Percentiles rank a stretch among this genome's conserved stretches.
Evolutionary conservation across 129 eudicot genomes (phyloP).

Genomic region (Artemisia argyi): DNA sequence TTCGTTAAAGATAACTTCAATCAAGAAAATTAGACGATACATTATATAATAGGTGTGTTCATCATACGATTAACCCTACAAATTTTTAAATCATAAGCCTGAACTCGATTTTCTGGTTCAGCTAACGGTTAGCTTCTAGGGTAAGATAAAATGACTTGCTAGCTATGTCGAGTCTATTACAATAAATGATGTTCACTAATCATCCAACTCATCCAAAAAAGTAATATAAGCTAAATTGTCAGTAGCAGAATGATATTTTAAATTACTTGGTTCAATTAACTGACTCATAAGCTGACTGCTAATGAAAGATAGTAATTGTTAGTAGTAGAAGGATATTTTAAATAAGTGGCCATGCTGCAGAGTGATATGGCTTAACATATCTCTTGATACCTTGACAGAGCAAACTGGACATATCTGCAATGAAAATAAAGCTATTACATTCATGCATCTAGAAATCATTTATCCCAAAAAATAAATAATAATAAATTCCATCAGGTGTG

Average conservation of each 20-base stretch:
- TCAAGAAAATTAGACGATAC: not conserved
- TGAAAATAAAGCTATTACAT: not conserved
- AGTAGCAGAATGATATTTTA: too few species aligned
- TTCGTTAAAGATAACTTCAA: conserved; percentile 42
- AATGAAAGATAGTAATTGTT: conserved; percentile 13
- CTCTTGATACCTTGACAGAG: conserved; percentile 68
- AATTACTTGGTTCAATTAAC: too few species aligned
- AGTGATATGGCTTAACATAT: conserved; percentile 82
- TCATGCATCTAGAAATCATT: not conserved
- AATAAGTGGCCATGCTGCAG: conserved; percentile 79
- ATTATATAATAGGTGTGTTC: not conserved
- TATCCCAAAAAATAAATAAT: not conserved
- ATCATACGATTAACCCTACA: not conserved
- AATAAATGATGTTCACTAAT: too few species aligned
- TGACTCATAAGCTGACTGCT: conserved; percentile 4
- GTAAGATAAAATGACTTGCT: too few species aligned
- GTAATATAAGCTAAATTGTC: too few species aligned
- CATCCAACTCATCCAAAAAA: not conserved
- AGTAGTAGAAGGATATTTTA: conserved; percentile 66
- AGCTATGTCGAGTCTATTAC: too few species aligned
- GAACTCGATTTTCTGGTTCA: too few species aligned
- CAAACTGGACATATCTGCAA: conserved; percentile 88
- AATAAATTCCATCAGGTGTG: conserved; percentile 3
- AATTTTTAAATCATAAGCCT: not conserved
- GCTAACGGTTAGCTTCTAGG: too few species aligned